phyloP scores from a whole-genome alignment of 352 stramenopile species.

The Globisporangium cystogenes region DNA sequence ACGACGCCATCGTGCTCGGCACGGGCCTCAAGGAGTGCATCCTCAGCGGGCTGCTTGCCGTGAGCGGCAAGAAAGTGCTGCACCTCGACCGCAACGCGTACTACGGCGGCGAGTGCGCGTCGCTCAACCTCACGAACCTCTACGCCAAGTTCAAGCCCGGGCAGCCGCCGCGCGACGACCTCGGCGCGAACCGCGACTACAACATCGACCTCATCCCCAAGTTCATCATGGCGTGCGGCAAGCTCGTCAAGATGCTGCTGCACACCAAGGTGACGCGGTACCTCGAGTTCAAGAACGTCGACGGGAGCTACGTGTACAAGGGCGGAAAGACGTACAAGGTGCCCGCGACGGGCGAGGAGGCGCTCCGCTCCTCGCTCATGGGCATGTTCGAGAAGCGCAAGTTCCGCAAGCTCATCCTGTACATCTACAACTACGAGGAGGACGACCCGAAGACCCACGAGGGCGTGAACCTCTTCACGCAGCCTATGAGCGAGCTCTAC shows the following conservation, averaged over 20 bases:
- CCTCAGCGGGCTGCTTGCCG: constrained; percentile 94
- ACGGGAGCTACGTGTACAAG: constrained; percentile 98
- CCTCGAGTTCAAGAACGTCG: constrained; percentile 98
- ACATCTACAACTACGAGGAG: constrained; percentile 95
- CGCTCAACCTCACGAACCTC: constrained; percentile 97
- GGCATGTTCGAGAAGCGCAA: constrained; percentile 99
- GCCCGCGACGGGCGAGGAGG: constrained; percentile 96
- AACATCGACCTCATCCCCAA: constrained; percentile 99
- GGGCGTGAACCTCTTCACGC: constrained; percentile 91
- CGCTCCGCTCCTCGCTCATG: constrained; percentile 95
- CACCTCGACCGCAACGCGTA: constrained; percentile 98
- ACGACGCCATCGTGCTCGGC: constrained; percentile 99
- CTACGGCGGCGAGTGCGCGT: constrained; percentile 97
- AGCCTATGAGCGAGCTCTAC: constrained; percentile 98
- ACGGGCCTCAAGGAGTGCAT: constrained; percentile 99
- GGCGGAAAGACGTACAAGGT: constrained; percentile 96
- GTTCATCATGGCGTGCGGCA: constrained; percentile 99
- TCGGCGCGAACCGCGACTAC: constrained; percentile 98
- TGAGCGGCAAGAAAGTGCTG: constrained; percentile 95
- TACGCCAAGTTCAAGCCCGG: constrained; percentile 93
- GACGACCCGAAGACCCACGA: constrained; percentile 89
- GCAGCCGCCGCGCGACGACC: constrained; percentile 50
- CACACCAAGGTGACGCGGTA: constrained; percentile 98
- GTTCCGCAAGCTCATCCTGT: constrained; percentile 98
- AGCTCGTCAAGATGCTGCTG: constrained; percentile 98